phyloP scores from a whole-genome alignment of 1,284 basidiomycete genomes.

The Veloporphyrellus conicus region DNA sequence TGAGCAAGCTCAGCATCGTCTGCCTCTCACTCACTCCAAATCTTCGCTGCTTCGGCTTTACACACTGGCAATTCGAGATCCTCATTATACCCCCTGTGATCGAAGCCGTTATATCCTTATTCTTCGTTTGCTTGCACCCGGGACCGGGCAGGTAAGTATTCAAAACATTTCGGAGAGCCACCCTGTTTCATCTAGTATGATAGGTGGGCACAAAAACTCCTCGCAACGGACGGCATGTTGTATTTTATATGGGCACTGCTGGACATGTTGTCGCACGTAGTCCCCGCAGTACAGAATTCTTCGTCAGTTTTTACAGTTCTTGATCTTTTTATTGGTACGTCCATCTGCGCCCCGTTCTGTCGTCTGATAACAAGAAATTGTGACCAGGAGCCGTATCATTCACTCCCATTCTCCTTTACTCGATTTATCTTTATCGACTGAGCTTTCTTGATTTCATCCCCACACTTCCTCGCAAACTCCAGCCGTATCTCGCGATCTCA shows the following conservation, averaged over 20 bases:
- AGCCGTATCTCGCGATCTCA: slow-evolving; percentile 42
- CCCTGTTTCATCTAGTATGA: not conserved
- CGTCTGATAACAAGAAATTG: not conserved
- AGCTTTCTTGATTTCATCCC: slow-evolving; percentile 47
- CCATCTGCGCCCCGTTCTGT: not conserved
- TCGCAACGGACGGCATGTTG: slow-evolving; percentile 57
- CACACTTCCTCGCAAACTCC: slow-evolving; percentile 48
- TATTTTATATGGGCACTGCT: slow-evolving; percentile 57
- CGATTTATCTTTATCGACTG: slow-evolving; percentile 51
- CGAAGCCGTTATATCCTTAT: slow-evolving; percentile 56
- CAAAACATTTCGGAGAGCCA: not conserved
- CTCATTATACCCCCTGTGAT: slow-evolving; percentile 61
- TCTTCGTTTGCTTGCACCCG: slow-evolving; percentile 49
- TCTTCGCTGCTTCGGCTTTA: slow-evolving; percentile 62
- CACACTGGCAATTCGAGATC: slow-evolving; percentile 43
- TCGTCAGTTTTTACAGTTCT: slow-evolving; percentile 37
- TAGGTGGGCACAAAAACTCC: slow-evolving; percentile 51
- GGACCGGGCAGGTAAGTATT: slow-evolving; percentile 51
- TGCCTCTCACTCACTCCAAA: slow-evolving; percentile 68
- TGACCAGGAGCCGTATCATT: slow-evolving; percentile 46
- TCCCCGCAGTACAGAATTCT: slow-evolving; percentile 46
- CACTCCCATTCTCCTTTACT: slow-evolving; percentile 55
- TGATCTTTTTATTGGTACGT: slow-evolving; percentile 47
- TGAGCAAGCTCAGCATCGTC: slow-evolving; percentile 40
- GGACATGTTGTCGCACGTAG: slow-evolving; percentile 55